These are phyloP conservation scores for Sistotremastrum suecicum DNA, from an alignment of 768 basidiomycete species.

Conservation along the genomic window DNA sequence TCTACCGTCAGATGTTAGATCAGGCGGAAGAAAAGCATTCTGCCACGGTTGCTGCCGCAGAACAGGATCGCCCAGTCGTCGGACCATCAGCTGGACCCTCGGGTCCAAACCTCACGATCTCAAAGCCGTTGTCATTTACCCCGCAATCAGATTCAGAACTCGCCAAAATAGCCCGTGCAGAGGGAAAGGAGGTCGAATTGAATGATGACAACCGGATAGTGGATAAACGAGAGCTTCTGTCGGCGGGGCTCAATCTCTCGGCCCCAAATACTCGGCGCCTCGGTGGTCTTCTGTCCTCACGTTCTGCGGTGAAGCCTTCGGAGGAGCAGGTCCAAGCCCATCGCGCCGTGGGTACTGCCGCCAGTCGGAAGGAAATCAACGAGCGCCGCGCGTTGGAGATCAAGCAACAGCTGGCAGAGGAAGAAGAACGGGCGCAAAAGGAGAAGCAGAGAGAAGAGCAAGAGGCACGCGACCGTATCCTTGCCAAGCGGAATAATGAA, in stretches of 20 bases:
- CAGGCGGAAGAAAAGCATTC: slow-evolving; percentile 74
- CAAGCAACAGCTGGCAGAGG: slow-evolving; percentile 62
- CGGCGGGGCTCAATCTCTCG: slow-evolving; percentile 85
- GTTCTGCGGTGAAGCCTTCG: slow-evolving; percentile 7
- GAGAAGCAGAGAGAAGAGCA: slow-evolving; percentile 47
- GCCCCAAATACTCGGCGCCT: slow-evolving; percentile 65
- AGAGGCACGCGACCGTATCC: slow-evolving; percentile 48
- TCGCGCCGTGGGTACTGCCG: slow-evolving; percentile 75
- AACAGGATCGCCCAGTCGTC: slow-evolving; percentile 35
- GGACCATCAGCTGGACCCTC: slow-evolving; percentile 45
- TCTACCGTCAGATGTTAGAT: slow-evolving; percentile 66
- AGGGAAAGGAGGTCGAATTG: slow-evolving; percentile 79
- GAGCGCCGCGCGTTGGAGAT: slow-evolving; percentile 73
- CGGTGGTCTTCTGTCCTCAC: slow-evolving; percentile 26
- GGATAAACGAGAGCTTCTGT: slow-evolving; percentile 84
- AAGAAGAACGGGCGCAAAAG: slow-evolving; percentile 41
- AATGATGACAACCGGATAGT: slow-evolving; percentile 98
- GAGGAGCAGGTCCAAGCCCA: slow-evolving; percentile 27
- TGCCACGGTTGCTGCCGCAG: slow-evolving; percentile 69
- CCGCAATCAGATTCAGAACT: slow-evolving; percentile 62
- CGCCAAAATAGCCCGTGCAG: slow-evolving; percentile 48
- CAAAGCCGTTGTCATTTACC: slow-evolving; percentile 50
- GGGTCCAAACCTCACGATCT: slow-evolving; percentile 58
- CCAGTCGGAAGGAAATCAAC: slow-evolving; percentile 68
- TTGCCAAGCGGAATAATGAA: slow-evolving; percentile 65